Percentiles rank a stretch among this genome's conserved stretches.
phyloP scores from a whole-genome alignment of 1,284 basidiomycete species.

The Mycena citricolor region DNA sequence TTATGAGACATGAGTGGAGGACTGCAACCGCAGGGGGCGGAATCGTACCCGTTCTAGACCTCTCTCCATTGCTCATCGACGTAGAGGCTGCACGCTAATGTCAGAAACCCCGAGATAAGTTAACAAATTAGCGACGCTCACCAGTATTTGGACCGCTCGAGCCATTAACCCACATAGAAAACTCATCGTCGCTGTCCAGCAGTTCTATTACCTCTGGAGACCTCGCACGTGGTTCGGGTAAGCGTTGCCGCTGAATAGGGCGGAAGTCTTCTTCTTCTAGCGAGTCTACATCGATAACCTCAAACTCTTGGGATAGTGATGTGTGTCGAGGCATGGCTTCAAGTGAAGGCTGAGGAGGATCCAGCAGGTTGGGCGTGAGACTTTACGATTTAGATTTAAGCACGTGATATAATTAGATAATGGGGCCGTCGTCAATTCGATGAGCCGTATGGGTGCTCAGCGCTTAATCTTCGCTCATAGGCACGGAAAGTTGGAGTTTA shows the following conservation, averaged over 20 bases:
- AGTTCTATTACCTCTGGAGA: constrained; percentile 31
- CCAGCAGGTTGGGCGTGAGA: no score
- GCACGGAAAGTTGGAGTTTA: no score
- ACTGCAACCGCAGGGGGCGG: not conserved
- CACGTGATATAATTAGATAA: no score
- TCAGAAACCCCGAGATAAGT: constrained; percentile 7
- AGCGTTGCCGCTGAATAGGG: constrained; percentile 31
- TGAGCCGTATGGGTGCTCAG: no score
- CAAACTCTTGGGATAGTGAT: no score
- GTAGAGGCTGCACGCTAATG: not conserved
- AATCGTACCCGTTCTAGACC: not conserved
- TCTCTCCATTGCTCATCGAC: not conserved
- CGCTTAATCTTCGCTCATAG: no score
- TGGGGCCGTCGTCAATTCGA: no score
- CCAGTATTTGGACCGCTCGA: constrained; percentile 4
- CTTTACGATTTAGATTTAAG: no score
- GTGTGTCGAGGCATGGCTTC: no score
- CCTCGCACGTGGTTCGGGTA: constrained; percentile 24
- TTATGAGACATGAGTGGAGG: not conserved
- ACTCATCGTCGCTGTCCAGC: constrained; percentile 46
- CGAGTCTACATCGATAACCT: constrained; percentile 29
- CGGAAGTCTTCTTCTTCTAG: constrained; percentile 33
- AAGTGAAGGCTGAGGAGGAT: no score
- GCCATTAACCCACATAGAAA: constrained; percentile 23
- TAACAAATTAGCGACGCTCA: constrained; percentile 3